Evolutionary conservation across 75 land plant species (phyloP).

Genomic region (Chamaecyparis obtusa): DNA sequence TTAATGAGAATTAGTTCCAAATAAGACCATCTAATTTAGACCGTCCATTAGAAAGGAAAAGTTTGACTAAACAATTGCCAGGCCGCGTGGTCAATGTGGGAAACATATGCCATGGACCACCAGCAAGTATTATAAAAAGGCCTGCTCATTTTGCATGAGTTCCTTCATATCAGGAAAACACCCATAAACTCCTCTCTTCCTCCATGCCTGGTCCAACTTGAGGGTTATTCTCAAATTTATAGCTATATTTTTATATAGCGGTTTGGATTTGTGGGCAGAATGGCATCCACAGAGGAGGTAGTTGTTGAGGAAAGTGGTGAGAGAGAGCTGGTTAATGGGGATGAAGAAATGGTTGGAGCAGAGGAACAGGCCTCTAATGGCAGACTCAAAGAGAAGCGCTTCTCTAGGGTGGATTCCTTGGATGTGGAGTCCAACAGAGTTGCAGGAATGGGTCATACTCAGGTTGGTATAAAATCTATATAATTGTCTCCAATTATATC

Average conservation of each 20-base stretch:
- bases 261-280: not conserved
- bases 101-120: too few species aligned
- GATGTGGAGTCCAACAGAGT: slow-evolving; percentile 25
- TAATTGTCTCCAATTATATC: not conserved
- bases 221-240: not conserved
- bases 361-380: not conserved
- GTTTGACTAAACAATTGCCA: too few species aligned
- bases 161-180: too few species aligned
- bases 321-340: not conserved
- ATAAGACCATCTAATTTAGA: too few species aligned
- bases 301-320: not conserved
- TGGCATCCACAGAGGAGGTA: not conserved
- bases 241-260: not conserved
- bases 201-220: too few species aligned
- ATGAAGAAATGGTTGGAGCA: not conserved
- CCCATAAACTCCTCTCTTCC: too few species aligned
- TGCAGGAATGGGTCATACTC: slow-evolving; percentile 12
- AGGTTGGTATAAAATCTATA: not conserved
- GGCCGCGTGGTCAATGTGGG: too few species aligned
- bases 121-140: too few species aligned
- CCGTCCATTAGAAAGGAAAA: too few species aligned
- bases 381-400: not conserved
- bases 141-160: too few species aligned
- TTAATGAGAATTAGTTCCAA: too few species aligned
- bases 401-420: slow-evolving; percentile 22